Evolutionary conservation across 108 stramenopile genomes (phyloP).

Genomic region (Craspedostauros australis): DNA sequence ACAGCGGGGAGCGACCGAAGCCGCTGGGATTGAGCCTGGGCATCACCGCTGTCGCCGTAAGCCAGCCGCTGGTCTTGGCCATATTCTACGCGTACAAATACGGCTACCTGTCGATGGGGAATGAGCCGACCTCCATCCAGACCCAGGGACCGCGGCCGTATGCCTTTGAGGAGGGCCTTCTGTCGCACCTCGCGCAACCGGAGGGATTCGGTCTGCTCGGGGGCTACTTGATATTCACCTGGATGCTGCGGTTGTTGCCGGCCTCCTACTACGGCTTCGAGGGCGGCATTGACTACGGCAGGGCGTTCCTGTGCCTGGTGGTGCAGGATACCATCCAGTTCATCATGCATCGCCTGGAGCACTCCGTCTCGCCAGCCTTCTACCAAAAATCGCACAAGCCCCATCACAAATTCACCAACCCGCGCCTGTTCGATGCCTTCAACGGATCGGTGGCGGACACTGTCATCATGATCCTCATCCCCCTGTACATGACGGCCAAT

Average conservation of each 20-base stretch:
- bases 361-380: slow-evolving; percentile 63
- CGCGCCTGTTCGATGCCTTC: slow-evolving; percentile 92
- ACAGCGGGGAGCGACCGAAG: slow-evolving; percentile 21
- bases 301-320: slow-evolving; percentile 60
- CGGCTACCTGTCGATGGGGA: slow-evolving; percentile 28
- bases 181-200: slow-evolving; percentile 79
- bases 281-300: slow-evolving; percentile 67
- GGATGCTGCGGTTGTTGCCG: slow-evolving; percentile 87
- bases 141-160: slow-evolving; percentile 61
- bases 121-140: slow-evolving; percentile 69
- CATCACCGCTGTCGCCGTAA: slow-evolving; percentile 73
- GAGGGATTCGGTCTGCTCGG: slow-evolving; percentile 87
- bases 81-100: slow-evolving; percentile 56
- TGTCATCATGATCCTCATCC: slow-evolving; percentile 83
- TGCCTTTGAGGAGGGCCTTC: slow-evolving; percentile 58
- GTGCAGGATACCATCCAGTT: slow-evolving; percentile 86
- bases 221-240: slow-evolving; percentile 74
- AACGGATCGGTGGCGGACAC: slow-evolving; percentile 87
- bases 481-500: slow-evolving; percentile 77
- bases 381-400: slow-evolving; percentile 91
- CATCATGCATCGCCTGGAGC: slow-evolving; percentile 81
- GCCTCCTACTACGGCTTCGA: slow-evolving; percentile 76
- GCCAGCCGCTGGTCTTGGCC: slow-evolving; percentile 62
- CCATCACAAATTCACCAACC: slow-evolving; percentile 92
- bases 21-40: slow-evolving; percentile 79